Base-by-base conservation (phyloP, 2,329 filamentous ascomycete species). In the Chaetomiaceae sp. region DNA sequence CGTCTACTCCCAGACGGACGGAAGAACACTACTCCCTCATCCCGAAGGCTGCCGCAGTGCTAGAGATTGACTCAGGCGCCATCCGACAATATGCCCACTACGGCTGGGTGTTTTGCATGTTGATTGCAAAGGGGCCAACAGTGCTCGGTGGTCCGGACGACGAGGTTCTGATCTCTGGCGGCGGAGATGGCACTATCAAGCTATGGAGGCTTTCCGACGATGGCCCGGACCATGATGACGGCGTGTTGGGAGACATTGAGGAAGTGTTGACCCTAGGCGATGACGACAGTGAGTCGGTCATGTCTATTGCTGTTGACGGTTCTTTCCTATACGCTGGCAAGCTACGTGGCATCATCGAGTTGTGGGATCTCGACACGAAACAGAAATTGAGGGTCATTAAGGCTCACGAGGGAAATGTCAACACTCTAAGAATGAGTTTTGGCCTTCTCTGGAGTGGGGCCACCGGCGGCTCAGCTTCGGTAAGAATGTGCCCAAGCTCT, bases 41-140 rank as follows among this genome's bases (percentile, higher is more conserved):
- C 38, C 82, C 75, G 2, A 72, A 72, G 36, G 72, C 79, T 3
- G 72, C 71, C 67, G 79, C 66, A 30, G 79, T 87, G 1, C 73
- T 97, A 5, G 90, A 95, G 66, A 90, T 96, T 54, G 86, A 89
- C 64, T 82, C 84, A 45, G 81, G 87, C 20, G 86, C 91, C 51
- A 88, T 95, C 53, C 81, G 79, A 53, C 87, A 94, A 63, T 99
- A 95, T 71, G 90, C 94, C 1, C 94, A 99, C 68, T 92, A 86
- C 68, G 94, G 95, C 40, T 97, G 96, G 67, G 85, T 99, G 0
- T 96, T 96, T 69, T 95, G 90, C 69, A 97, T 97, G 92, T 77
- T 95, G 5, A 77, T 99, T 54, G 85, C 89, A 0, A 84, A 81
- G 56, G 89, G 88, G 0, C 77, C 79, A 0, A 82, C 79, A 0